phyloP scores from a whole-genome alignment of 352 stramenopile species.

The Elongisporangium undulatum region DNA sequence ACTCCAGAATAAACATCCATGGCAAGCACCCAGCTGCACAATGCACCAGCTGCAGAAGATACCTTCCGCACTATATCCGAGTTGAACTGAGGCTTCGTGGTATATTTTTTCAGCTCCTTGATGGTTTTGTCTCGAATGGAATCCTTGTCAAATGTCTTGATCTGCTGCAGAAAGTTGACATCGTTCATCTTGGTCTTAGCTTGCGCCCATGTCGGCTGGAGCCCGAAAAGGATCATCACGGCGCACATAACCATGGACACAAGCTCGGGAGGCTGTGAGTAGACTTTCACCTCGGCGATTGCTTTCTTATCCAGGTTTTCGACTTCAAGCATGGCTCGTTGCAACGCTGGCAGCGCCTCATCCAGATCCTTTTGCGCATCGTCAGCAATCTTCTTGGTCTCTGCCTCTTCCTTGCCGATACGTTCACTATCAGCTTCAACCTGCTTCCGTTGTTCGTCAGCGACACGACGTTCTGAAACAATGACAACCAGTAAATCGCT shows the following conservation, averaged over 20 bases:
- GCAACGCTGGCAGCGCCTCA: slow-evolving; percentile 90
- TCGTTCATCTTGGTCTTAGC: slow-evolving; percentile 95
- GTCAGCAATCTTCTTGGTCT: slow-evolving; percentile 93
- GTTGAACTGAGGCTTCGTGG: slow-evolving; percentile 78
- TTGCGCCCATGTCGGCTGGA: slow-evolving; percentile 90
- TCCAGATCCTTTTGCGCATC: slow-evolving; percentile 95
- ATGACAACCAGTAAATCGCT: slow-evolving; percentile 94
- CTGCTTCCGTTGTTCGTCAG: slow-evolving; percentile 92
- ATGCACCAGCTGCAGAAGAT: slow-evolving; percentile 79
- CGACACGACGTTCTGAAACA: slow-evolving; percentile 90
- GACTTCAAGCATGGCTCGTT: slow-evolving; percentile 92
- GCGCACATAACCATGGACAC: slow-evolving; percentile 93
- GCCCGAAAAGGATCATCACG: slow-evolving; percentile 96
- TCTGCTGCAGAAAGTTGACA: slow-evolving; percentile 90
- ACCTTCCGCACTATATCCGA: slow-evolving; percentile 89
- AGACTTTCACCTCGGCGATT: slow-evolving; percentile 95
- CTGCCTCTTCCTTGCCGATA: slow-evolving; percentile 88
- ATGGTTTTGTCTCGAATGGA: slow-evolving; percentile 92
- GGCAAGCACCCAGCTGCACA: slow-evolving; percentile 91
- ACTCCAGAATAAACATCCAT: slow-evolving; percentile 91
- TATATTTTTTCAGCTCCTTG: slow-evolving; percentile 94
- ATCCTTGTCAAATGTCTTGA: slow-evolving; percentile 97
- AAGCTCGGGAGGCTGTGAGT: slow-evolving; percentile 88
- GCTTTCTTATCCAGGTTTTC: slow-evolving; percentile 95
- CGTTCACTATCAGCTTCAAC: slow-evolving; percentile 92